Conservation (phyloP, 1,139 yeast genomes). For the Sugiyamaella paludigena region DNA sequence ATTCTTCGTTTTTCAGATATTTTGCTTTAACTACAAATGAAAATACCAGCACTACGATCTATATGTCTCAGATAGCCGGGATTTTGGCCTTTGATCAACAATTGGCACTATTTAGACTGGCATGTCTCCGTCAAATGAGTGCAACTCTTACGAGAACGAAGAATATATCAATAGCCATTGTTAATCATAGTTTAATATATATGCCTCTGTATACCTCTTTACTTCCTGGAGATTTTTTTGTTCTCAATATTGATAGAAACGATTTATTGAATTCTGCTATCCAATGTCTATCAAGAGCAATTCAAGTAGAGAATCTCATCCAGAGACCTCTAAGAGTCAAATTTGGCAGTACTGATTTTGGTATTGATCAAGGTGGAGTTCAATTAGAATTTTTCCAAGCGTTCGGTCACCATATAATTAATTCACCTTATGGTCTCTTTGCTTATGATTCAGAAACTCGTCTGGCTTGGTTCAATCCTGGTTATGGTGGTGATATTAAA, state of each 20-base stretch:
- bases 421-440: slow-evolving; percentile 21
- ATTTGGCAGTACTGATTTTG: slow-evolving; percentile 28
- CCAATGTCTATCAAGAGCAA: slow-evolving; percentile 14
- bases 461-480: slow-evolving; percentile 28
- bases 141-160: slow-evolving; percentile 5
- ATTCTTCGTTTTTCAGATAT: neutral
- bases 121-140: slow-evolving; percentile 19
- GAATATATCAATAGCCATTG: slow-evolving; percentile 7
- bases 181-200: neutral
- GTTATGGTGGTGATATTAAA: slow-evolving; percentile 19
- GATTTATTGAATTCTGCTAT: slow-evolving; percentile 21
- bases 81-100: neutral
- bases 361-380: slow-evolving; percentile 35
- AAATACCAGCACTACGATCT: neutral
- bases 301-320: slow-evolving; percentile 21
- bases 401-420: slow-evolving; percentile 24
- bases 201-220: slow-evolving; percentile 7
- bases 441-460: slow-evolving; percentile 18
- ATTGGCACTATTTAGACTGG: slow-evolving; percentile 12
- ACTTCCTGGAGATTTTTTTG: slow-evolving; percentile 13
- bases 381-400: slow-evolving; percentile 32
- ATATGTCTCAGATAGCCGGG: slow-evolving; percentile 1
- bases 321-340: slow-evolving; percentile 29
- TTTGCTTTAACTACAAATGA: neutral
- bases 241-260: slow-evolving; percentile 21